phyloP scores from a whole-genome alignment of 2,329 filamentous ascomycete species.

The Colletotrichum gigasporum region DNA sequence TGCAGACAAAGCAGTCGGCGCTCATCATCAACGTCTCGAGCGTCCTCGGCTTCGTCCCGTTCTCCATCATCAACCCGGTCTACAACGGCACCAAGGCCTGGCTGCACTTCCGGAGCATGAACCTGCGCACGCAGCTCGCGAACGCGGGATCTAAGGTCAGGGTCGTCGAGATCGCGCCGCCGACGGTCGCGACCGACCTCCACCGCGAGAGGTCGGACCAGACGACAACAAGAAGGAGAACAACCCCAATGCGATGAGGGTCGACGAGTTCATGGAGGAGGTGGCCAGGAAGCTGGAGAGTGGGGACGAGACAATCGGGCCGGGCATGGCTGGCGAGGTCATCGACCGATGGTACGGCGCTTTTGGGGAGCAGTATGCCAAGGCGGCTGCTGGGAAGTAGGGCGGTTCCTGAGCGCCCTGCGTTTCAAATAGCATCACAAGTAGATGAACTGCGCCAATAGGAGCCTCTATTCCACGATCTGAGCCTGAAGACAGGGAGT shows the following conservation, averaged over 20 bases:
- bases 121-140: constrained; percentile 59
- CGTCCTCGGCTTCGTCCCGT: constrained; percentile 61
- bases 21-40: constrained; percentile 65
- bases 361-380: constrained; percentile 41
- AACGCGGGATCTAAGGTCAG: constrained; percentile 48
- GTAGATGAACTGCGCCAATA: too few relatives aligned
- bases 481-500: too few relatives aligned
- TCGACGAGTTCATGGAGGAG: constrained; percentile 65
- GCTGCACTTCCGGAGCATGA: constrained; percentile 66
- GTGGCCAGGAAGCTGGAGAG: constrained; percentile 53
- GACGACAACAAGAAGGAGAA: constrained; percentile 68
- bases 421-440: too few relatives aligned
- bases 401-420: too few relatives aligned
- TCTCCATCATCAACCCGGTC: constrained; percentile 63
- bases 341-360: constrained; percentile 50
- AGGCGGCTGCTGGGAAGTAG: neutral
- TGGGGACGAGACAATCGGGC: constrained; percentile 58
- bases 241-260: constrained; percentile 49
- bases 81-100: constrained; percentile 70
- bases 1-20: constrained; percentile 50
- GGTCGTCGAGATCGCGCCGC: constrained; percentile 66
- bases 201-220: constrained; percentile 65
- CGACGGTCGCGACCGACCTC: constrained; percentile 62
- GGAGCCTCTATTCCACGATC: too few relatives aligned
- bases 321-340: constrained; percentile 46